Conservation (phyloP, 108 stramenopile genomes). For the Discostella stelligeroides region DNA sequence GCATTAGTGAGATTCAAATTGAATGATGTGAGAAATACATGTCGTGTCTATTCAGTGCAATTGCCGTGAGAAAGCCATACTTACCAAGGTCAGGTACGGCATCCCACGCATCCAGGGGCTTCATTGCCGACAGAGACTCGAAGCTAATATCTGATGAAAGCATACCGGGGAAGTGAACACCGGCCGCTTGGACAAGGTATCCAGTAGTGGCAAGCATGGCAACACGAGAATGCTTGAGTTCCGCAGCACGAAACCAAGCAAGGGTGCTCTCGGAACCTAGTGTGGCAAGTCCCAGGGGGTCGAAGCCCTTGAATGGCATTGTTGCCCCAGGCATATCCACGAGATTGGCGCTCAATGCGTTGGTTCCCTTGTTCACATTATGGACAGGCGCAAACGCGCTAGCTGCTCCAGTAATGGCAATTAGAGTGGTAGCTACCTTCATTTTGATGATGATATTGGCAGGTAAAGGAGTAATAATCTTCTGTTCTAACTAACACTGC, state of each 20-base stretch:
- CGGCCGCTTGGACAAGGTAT: constrained; percentile 59
- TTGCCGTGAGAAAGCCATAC: not conserved
- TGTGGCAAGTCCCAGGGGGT: constrained; percentile 57
- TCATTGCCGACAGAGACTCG: constrained; percentile 48
- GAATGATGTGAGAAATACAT: no score
- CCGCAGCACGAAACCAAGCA: constrained; percentile 87
- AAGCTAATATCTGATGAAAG: constrained; percentile 49
- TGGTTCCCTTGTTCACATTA: constrained; percentile 25
- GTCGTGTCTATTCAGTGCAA: not conserved
- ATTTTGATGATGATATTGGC: constrained; percentile 23
- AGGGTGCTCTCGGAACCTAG: constrained; percentile 64
- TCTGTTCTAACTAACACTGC: no score
- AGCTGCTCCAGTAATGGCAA: constrained; percentile 65
- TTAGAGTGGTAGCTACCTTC: constrained; percentile 58
- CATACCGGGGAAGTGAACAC: constrained; percentile 45
- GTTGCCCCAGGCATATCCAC: constrained; percentile 38
- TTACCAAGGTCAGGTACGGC: constrained; percentile 40
- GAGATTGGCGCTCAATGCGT: constrained; percentile 30
- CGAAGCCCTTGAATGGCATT: constrained; percentile 43
- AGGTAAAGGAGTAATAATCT: not conserved
- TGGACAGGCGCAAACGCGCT: constrained; percentile 38
- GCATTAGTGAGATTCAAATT: not conserved
- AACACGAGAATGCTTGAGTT: constrained; percentile 89
- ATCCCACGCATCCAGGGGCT: constrained; percentile 47
- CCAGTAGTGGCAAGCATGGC: constrained; percentile 84